Conservation (phyloP, 352 stramenopile genomes). For the Phytopythium oedochilum region DNA sequence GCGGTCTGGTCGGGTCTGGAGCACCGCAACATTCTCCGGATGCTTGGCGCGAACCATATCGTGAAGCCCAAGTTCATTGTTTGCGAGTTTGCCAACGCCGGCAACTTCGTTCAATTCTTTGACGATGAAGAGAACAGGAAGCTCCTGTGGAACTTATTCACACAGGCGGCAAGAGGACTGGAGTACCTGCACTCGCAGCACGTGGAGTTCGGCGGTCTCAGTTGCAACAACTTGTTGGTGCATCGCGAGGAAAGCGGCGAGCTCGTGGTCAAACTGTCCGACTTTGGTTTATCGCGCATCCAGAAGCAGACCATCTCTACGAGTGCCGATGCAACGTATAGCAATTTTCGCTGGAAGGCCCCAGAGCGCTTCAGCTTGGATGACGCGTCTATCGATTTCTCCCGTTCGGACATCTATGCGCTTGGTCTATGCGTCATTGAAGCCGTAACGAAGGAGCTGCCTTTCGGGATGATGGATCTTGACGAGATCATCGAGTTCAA, state of each 20-base stretch:
- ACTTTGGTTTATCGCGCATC: slow-evolving; percentile 22
- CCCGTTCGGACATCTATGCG: too few species aligned
- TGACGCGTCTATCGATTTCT: not conserved
- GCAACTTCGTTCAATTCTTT: slow-evolving; percentile 20
- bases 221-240: slow-evolving; percentile 70
- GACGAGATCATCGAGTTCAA: not conserved
- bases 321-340: slow-evolving; percentile 1
- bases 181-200: slow-evolving; percentile 41
- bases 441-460: not conserved
- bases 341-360: slow-evolving; percentile 21
- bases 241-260: not conserved
- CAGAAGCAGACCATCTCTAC: slow-evolving; percentile 10
- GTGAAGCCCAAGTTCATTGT: slow-evolving; percentile 20
- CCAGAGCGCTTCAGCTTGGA: slow-evolving; percentile 15
- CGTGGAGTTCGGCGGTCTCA: slow-evolving; percentile 77
- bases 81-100: slow-evolving; percentile 15
- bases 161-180: slow-evolving; percentile 24
- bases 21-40: slow-evolving; percentile 24
- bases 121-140: not conserved
- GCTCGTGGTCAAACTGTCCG: slow-evolving; percentile 17
- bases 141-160: slow-evolving; percentile 17
- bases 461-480: not conserved
- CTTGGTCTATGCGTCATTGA: not conserved
- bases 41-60: slow-evolving; percentile 34
- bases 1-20: slow-evolving; percentile 21